Base-by-base conservation (phyloP, 495 filamentous ascomycete genomes). In the Filosporella fistucella region DNA sequence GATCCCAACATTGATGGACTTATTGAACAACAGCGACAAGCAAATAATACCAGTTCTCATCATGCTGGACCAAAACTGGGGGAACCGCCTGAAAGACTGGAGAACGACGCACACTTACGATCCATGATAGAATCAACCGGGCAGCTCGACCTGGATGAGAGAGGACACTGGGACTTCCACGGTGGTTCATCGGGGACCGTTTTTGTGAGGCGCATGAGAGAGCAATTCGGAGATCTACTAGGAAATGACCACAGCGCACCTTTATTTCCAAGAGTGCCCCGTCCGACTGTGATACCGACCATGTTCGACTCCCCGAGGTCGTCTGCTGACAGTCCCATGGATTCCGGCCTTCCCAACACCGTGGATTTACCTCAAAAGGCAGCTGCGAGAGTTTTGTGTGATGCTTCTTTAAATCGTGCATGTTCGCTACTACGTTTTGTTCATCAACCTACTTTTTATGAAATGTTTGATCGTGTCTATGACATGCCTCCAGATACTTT, bases 101-200 rank as follows among this genome's bases (percentile, higher is more conserved):
- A 68, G n/a, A 79, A 83, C 34, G 91, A 96, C 58, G 79, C 85
- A 3, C 70, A 94, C 37, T 71, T 98, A 23, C 85, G 94, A 62
- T 95, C 91, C 5, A 98, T 98, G 94, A 89, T 98, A 45, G 84
- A 86, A 58, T 84, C 88, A 38, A 88, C 88, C 4, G 93, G 91
- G 28, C 87, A 84, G 59, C 71, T 98, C 11, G 94, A 96, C 58
- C 72, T 96, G 14, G 91, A 95, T 62, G 93, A 98, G 54, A 77
- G 82, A 54, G 91, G 91, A 16, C 77, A 95, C 54, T 95, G 88
- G 82, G 93, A 96, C 60, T 98, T 95, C 56, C 87, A 93, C 60
- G 93, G 93, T 32, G 88, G 88, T 49, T 96, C 91, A 0, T 98
- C 93, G 4, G 90, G 93, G 0, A 73, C 91, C 37, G 85, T 88